Conservation (phyloP, 2,329 filamentous ascomycete genomes). For the Dothideomycetidae sp. region DNA sequence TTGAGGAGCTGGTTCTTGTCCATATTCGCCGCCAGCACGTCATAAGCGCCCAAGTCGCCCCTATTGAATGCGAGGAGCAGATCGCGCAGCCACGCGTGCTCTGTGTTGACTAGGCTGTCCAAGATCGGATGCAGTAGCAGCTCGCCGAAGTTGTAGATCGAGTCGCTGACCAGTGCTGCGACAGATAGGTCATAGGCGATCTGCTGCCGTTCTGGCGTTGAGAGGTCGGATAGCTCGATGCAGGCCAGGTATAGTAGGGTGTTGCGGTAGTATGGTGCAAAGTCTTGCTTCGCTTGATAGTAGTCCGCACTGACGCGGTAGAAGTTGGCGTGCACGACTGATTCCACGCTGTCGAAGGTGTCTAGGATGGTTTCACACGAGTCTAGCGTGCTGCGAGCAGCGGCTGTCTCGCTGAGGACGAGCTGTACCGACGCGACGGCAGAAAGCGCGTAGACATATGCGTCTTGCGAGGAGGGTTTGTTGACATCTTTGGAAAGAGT, state of each 20-base stretch:
- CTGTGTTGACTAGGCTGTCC: constrained; percentile 60
- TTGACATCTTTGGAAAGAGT: constrained; percentile 77
- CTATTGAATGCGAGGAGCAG: constrained; percentile 97
- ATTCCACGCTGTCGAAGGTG: constrained; percentile 86
- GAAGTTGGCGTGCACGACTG: constrained; percentile 87
- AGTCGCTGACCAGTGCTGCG: constrained; percentile 81
- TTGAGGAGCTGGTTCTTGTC: constrained; percentile 64
- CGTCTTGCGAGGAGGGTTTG: constrained; percentile 85
- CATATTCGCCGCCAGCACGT: constrained; percentile 57
- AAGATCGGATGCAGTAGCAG: constrained; percentile 95
- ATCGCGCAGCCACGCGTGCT: constrained; percentile 78
- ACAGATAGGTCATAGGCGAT: constrained; percentile 88
- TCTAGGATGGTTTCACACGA: constrained; percentile 79
- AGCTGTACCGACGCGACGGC: constrained; percentile 82
- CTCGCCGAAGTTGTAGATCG: constrained; percentile 99
- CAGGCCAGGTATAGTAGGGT: constrained; percentile 95
- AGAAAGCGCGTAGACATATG: constrained; percentile 84
- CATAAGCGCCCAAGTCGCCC: constrained; percentile 78
- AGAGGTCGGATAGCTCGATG: constrained; percentile 66
- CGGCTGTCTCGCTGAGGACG: constrained; percentile 62
- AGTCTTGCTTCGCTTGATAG: constrained; percentile 81
- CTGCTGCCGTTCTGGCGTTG: constrained; percentile 58
- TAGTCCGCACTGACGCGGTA: constrained; percentile 92
- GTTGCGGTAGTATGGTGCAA: constrained; percentile 93
- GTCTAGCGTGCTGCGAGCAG: constrained; percentile 74